Evolutionary conservation across 1,139 yeast genomes (phyloP).

Genomic region (Chernovozyma aurita): DNA sequence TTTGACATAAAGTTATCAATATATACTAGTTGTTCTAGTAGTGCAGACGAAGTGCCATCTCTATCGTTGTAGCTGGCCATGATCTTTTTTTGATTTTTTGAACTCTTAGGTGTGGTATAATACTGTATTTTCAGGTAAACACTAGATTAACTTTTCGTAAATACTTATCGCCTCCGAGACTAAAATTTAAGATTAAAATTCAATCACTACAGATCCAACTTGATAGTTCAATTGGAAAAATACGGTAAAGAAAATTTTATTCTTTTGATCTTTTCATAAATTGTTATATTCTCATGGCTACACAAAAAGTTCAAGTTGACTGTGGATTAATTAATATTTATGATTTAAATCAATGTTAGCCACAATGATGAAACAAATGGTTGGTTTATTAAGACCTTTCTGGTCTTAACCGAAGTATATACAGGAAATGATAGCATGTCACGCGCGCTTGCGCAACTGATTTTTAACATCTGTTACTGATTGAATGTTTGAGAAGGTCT

Average conservation of each 20-base stretch:
- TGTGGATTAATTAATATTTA: neutral
- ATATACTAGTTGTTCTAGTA: constrained; percentile 70
- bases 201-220: no score
- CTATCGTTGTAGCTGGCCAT: constrained; percentile 8
- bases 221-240: no score
- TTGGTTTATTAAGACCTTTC: neutral
- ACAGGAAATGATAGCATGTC: constrained; percentile 4
- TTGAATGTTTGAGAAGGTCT: neutral
- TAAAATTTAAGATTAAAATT: no score
- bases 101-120: no score
- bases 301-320: neutral
- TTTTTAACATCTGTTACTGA: no score
- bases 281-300: neutral
- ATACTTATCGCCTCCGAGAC: no score
- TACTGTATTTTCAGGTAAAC: no score
- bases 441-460: constrained; percentile 6
- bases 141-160: no score
- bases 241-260: no score
- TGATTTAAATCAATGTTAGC: constrained; percentile 1
- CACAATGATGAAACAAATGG: constrained; percentile 4
- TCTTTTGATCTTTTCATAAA: neutral
- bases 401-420: neutral
- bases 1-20: constrained; percentile 65
- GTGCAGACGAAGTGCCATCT: constrained; percentile 56
- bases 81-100: no score